Evolutionary conservation across 1,139 yeast genomes (phyloP), one percentile per base, ranked within the genome.

Genomic region (Blastobotrys capitulatus): DNA sequence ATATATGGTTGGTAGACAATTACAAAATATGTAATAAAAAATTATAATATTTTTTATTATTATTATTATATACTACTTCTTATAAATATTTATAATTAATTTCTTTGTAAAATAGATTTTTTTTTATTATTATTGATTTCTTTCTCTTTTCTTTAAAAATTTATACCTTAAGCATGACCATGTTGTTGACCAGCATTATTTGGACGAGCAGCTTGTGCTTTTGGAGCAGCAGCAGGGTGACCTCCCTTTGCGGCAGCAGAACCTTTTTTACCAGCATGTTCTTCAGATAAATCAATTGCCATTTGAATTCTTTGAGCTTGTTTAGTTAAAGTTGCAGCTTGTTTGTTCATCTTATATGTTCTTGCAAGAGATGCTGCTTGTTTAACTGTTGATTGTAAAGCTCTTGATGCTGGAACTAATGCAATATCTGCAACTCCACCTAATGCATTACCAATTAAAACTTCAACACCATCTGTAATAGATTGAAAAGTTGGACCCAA

Each of bases 1-100:
- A 8, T 68, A 67, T 52, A 54, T 65, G 42, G 62, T 66, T 27
- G 69, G 70, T 18, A 62, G 63, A 44, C 64, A 60, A 42, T 56
- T 68, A 38, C 68, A 68, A 50, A 68, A 68, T 48, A 44, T 61
- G 52, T 61, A 57, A 41, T 29, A 12, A n/a, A n/a, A n/a, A n/a
- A n/a, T n/a, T n/a, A n/a, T n/a, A n/a, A n/a, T n/a, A n/a, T n/a
- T n/a, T n/a, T n/a, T n/a, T n/a, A n/a, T n/a, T n/a, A n/a, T n/a
- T n/a, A n/a, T n/a, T n/a, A n/a, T n/a, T n/a, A n/a, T n/a, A n/a
- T n/a, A n/a, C n/a, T n/a, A n/a, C n/a, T n/a, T n/a, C 25, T 22
- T 22, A 5, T 22, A 22, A 15, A 22, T 38, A 35, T 16, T 2
- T 10, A 9, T 5, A n/a, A 40, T 20, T 20, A n/a, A 16, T 12